Evolutionary conservation across 768 basidiomycete species (phyloP), one percentile per base, ranked within the genome.

Genomic region (Boletus patriciae): DNA sequence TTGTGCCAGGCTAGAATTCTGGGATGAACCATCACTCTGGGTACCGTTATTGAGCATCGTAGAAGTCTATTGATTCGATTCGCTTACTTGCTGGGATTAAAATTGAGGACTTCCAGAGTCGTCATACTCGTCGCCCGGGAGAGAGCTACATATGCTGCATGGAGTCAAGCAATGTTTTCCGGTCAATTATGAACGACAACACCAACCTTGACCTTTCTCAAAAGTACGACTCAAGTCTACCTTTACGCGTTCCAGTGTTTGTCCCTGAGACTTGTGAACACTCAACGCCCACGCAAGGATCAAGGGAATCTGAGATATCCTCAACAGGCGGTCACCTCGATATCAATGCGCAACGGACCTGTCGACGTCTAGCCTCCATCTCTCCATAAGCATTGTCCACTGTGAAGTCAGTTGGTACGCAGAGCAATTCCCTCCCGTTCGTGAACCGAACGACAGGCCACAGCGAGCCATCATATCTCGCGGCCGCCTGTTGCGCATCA

Each of bases 221-320:
- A 96, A 96, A 1, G 83, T 87, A 41, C 81, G 78, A 57, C 75
- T 69, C 27, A 95, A 79, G 65, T 94, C 85, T 4, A 94, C 88
- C 57, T 86, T 88, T 54, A 94, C 91, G 47, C 91, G 78, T 49
- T 91, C 83, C 43, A 96, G 73, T 0, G 94, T 95, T 70, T 94
- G 93, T 0, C 94, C 94, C 38, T 96, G 94, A 6, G 87, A 88
- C 67, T 95, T 95, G 73, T 94, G 92, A 36, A 94, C 85, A 46
- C 86, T 88, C 67, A 94, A 77, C 0, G 92, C 92, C 89, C 92
- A 94, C 0, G 93, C 86, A n/a, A 93, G 74, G 49, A 86, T 85
- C 6, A 88, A 62, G 3, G 83, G 82, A 10, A 86, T 61, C 81
- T 83, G 37, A 31, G 60, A 41, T 29, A 46, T 69, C 81, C 4